These are phyloP conservation scores for Hippophae rhamnoides DNA, from an alignment of 306 rosid species.

Conservation along the genomic window DNA sequence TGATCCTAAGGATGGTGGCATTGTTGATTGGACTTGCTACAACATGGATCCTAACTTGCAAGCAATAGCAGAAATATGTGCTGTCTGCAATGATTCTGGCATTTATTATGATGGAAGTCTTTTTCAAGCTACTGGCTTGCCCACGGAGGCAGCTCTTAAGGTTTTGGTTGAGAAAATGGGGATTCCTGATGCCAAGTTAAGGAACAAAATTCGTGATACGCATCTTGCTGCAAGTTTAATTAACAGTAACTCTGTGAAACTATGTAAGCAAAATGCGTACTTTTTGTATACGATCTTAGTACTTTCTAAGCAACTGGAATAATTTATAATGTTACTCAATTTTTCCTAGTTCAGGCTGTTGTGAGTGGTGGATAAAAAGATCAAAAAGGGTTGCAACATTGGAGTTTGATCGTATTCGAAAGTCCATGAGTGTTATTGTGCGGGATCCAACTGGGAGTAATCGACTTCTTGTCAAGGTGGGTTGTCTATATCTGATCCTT, in stretches of 20 bases:
- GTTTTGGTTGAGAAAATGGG: conserved; percentile 90
- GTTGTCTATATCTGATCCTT: not conserved
- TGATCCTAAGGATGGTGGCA: conserved; percentile 75
- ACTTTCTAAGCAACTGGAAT: conserved; percentile 11
- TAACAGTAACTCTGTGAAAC: conserved; percentile 34
- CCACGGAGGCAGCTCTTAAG: conserved; percentile 90
- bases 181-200: conserved; percentile 55
- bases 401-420: conserved; percentile 85
- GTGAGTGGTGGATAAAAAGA: conserved; percentile 80
- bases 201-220: conserved; percentile 43
- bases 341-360: conserved; percentile 45
- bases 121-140: conserved; percentile 70
- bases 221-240: conserved; percentile 40
- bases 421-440: conserved; percentile 84
- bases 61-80: conserved; percentile 74
- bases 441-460: conserved; percentile 55
- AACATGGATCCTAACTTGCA: conserved; percentile 80
- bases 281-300: conserved; percentile 9
- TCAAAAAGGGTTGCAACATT: conserved; percentile 66
- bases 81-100: conserved; percentile 82
- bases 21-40: conserved; percentile 78
- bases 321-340: conserved; percentile 7
- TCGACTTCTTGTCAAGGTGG: conserved; percentile 79
- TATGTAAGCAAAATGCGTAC: conserved; percentile 37
- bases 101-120: conserved; percentile 63